Percentiles rank a stretch among this genome's conserved stretches.
phyloP scores from a whole-genome alignment of 441 rosid genomes.

The Populus hybrid region DNA sequence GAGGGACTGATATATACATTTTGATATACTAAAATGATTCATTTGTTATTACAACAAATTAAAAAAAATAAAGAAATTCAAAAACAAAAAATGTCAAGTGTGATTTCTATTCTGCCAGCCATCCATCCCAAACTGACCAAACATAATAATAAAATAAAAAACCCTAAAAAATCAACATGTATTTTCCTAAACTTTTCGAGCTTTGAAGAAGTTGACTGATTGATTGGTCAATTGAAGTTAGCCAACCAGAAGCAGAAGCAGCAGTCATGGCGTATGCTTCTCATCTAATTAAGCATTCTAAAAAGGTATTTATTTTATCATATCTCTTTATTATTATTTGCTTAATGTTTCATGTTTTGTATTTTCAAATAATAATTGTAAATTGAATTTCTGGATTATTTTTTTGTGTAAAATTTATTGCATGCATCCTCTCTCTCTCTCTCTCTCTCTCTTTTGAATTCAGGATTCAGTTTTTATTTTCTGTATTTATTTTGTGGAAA shows the following conservation, averaged over 20 bases:
- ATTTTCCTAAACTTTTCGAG: background rate
- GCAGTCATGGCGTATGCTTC: constrained; percentile 56
- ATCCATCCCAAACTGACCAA: background rate
- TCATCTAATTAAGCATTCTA: constrained; percentile 58
- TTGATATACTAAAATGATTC: too few relatives aligned
- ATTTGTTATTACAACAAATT: too few relatives aligned
- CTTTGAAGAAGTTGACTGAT: background rate
- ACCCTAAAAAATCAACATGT: too few relatives aligned
- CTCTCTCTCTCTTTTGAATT: too few relatives aligned
- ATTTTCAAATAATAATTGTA: background rate
- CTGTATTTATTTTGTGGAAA: background rate
- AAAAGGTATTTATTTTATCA: constrained; percentile 38
- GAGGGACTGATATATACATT: too few relatives aligned
- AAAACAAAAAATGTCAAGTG: background rate
- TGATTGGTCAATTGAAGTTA: background rate
- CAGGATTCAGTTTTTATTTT: too few relatives aligned
- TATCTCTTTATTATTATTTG: background rate
- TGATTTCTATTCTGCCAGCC: background rate
- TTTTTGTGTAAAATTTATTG: too few relatives aligned
- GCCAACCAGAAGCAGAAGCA: background rate
- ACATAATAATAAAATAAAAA: too few relatives aligned
- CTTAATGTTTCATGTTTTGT: background rate
- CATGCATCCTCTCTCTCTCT: background rate
- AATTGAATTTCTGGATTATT: background rate
- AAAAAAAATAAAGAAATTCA: too few relatives aligned